phyloP scores from a whole-genome alignment of 176 grass and related monocot genomes.

The Pontederia paniculata region DNA sequence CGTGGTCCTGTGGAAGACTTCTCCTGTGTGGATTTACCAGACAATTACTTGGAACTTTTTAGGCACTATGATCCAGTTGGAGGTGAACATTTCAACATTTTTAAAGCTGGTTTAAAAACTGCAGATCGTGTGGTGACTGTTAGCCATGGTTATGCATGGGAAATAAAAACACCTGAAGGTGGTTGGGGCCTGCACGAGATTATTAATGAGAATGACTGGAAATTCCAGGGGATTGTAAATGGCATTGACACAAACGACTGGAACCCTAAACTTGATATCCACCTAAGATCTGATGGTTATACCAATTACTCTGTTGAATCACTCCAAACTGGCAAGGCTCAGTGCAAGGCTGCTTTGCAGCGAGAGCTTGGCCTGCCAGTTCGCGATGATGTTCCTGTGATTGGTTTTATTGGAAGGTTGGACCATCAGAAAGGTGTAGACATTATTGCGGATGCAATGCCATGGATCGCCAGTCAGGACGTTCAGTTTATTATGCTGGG shows the following conservation, averaged over 20 bases:
- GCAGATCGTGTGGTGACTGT: conserved; percentile 79
- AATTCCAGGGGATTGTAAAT: conserved; percentile 86
- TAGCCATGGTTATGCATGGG: conserved; percentile 90
- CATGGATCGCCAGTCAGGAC: conserved; percentile 79
- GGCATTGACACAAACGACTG: conserved; percentile 76
- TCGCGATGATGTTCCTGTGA: conserved; percentile 40
- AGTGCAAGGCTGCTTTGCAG: conserved; percentile 74
- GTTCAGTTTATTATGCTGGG: conserved; percentile 77
- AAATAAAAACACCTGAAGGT: conserved; percentile 81
- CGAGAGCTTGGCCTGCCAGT: conserved; percentile 65
- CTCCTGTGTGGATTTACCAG: conserved; percentile 52
- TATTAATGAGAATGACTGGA: conserved; percentile 67
- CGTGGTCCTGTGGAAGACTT: conserved; percentile 85
- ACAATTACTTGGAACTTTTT: conserved; percentile 58
- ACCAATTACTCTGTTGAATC: conserved; percentile 69
- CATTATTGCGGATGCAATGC: conserved; percentile 81
- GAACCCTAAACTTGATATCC: conserved; percentile 62
- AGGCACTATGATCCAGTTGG: conserved; percentile 67
- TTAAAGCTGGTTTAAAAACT: conserved; percentile 79
- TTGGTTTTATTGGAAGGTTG: conserved; percentile 82
- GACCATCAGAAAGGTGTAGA: conserved; percentile 93
- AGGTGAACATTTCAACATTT: conserved; percentile 88
- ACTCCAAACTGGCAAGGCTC: conserved; percentile 50
- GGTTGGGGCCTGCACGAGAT: conserved; percentile 82
- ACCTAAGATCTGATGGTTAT: conserved; percentile 73